These are phyloP conservation scores for Chlamydomonas reinhardtii DNA, from an alignment of 163 green algal genomes.

Conservation along the genomic window DNA sequence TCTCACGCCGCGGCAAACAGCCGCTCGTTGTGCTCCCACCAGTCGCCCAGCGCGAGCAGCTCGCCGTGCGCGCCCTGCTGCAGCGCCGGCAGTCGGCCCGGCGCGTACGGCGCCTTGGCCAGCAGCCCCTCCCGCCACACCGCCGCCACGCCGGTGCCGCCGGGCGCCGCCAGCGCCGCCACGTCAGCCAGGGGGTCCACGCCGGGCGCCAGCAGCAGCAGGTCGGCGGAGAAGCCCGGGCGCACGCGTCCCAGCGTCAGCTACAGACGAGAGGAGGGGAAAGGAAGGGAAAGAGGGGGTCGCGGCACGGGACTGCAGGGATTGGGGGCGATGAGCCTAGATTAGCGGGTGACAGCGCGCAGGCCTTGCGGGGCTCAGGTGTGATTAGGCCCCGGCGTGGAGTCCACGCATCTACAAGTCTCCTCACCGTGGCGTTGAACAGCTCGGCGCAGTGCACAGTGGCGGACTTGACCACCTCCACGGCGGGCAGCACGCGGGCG, in stretches of 20 bases:
- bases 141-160: conserved; percentile 27
- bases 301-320: too few species aligned
- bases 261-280: background rate
- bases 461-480: conserved; percentile 55
- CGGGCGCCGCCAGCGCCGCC: conserved; percentile 14
- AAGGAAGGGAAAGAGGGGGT: too few species aligned
- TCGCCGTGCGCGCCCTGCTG: too few species aligned
- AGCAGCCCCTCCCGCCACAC: conserved; percentile 65
- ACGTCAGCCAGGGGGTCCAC: conserved; percentile 6
- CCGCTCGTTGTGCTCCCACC: too few species aligned
- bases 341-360: too few species aligned
- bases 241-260: conserved; percentile 43
- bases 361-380: too few species aligned
- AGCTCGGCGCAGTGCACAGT: conserved; percentile 60
- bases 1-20: too few species aligned
- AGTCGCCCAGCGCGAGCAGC: too few species aligned
- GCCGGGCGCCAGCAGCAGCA: conserved; percentile 51
- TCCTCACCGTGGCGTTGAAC: conserved; percentile 31
- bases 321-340: too few species aligned
- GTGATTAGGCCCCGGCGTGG: too few species aligned
- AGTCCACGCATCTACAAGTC: too few species aligned
- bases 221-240: conserved; percentile 50
- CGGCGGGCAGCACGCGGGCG: conserved; percentile 29
- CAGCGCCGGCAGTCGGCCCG: too few species aligned
- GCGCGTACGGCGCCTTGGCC: conserved; percentile 32